phyloP scores from a whole-genome alignment of 2,329 filamentous ascomycete species.

The Colletotrichum musae region DNA sequence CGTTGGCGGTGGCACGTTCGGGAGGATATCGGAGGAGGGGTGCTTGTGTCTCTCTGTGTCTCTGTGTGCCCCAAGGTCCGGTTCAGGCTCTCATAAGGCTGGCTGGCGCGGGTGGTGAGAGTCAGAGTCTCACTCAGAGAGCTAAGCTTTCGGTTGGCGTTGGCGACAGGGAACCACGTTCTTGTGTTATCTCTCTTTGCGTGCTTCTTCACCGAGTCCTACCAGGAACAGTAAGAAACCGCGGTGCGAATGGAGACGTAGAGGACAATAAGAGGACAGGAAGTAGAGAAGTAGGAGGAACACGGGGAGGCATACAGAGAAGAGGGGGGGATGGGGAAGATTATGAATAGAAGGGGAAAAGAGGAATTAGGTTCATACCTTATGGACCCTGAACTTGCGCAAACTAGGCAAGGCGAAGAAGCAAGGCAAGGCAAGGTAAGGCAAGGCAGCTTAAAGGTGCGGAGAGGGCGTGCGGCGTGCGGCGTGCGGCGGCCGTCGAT shows the following conservation, averaged over 20 bases:
- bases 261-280: background rate
- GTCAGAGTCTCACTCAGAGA: slow-evolving; percentile 1
- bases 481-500: slow-evolving; percentile 23
- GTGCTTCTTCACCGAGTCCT: slow-evolving; percentile 5
- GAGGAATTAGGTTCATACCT: slow-evolving; percentile 37
- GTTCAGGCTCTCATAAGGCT: slow-evolving; percentile 25
- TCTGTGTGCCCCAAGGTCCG: slow-evolving; percentile 13
- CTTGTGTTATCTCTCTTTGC: slow-evolving; percentile 23
- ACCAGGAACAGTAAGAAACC: background rate
- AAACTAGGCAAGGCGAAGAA: background rate
- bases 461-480: slow-evolving; percentile 22
- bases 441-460: slow-evolving; percentile 21
- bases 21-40: slow-evolving; percentile 22
- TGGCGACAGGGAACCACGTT: slow-evolving; percentile 19
- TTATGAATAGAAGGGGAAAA: slow-evolving; percentile 33
- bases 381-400: slow-evolving; percentile 34
- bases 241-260: background rate
- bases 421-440: slow-evolving; percentile 25
- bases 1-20: slow-evolving; percentile 14
- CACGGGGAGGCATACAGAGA: slow-evolving; percentile 3
- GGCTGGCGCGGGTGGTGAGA: slow-evolving; percentile 1
- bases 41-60: slow-evolving; percentile 1
- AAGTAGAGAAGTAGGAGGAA: background rate
- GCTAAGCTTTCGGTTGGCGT: slow-evolving; percentile 24
- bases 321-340: slow-evolving; percentile 13